Evolutionary conservation across 768 basidiomycete species (phyloP).

Genomic region (Lactarius psammicola): DNA sequence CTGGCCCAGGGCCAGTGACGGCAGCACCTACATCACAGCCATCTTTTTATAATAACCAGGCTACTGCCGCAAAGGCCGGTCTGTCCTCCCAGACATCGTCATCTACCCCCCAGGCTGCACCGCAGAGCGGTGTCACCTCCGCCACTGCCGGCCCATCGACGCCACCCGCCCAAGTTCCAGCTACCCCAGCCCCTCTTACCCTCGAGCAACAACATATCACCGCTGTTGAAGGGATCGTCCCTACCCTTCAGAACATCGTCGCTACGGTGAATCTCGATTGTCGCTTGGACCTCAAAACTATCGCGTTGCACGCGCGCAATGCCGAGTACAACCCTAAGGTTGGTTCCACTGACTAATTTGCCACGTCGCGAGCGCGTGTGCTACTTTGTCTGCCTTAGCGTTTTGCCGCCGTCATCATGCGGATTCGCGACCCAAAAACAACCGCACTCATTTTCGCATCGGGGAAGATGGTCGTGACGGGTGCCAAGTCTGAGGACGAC

Average conservation of each 20-base stretch:
- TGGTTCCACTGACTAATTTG: conserved; percentile 52
- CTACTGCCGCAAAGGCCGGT: conserved; percentile 36
- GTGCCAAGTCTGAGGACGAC: conserved; percentile 98
- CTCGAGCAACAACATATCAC: conserved; percentile 95
- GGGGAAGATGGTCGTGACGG: conserved; percentile 99
- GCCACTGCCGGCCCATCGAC: conserved; percentile 60
- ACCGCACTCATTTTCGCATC: conserved; percentile 99
- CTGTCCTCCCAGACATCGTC: conserved; percentile 32
- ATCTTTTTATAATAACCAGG: conserved; percentile 31
- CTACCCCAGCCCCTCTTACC: conserved; percentile 71
- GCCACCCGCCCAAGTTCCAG: conserved; percentile 51
- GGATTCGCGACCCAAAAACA: conserved; percentile 99
- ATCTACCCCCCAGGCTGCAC: conserved; percentile 31
- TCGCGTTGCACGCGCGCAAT: conserved; percentile 95
- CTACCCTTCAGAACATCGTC: conserved; percentile 99
- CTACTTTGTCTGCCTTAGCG: conserved; percentile 71
- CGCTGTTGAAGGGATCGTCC: conserved; percentile 95
- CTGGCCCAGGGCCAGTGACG: conserved; percentile 56
- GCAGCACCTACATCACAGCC: conserved; percentile 42
- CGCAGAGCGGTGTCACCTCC: conserved; percentile 33
- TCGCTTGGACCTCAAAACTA: conserved; percentile 95
- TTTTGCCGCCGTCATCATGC: conserved; percentile 99
- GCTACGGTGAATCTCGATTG: conserved; percentile 98
- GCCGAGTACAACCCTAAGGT: conserved; percentile 99
- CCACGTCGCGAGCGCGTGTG: conserved; percentile 58